phyloP scores from a whole-genome alignment of 2,329 filamentous ascomycete genomes.

The Penicillium concentricum region DNA sequence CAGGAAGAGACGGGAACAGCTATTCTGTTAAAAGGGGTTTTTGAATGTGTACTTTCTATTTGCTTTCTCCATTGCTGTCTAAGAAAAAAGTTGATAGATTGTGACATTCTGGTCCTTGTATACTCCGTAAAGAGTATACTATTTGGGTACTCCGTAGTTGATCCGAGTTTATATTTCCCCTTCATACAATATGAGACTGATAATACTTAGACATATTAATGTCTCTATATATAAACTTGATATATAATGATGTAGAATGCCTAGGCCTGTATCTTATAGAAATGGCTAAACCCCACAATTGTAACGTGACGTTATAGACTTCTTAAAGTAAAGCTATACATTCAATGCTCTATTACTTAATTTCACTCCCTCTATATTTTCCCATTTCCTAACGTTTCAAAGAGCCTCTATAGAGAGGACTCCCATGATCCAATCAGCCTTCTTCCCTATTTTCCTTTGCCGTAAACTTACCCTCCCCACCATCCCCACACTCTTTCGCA shows the following conservation, averaged over 20 bases:
- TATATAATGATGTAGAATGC: neutral
- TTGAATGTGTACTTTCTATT: neutral
- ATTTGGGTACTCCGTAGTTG: neutral
- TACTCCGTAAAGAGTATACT: neutral
- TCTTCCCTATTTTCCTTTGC: slow-evolving; percentile 16
- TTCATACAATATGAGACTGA: neutral
- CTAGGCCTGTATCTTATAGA: neutral
- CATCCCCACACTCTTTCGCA: slow-evolving; percentile 6
- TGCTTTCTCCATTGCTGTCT: neutral
- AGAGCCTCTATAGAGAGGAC: no score
- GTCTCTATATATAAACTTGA: no score
- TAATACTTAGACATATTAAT: neutral
- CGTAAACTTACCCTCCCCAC: slow-evolving; percentile 4
- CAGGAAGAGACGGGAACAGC: neutral
- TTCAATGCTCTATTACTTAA: no score
- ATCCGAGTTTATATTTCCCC: neutral
- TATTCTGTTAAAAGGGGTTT: neutral
- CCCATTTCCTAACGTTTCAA: no score
- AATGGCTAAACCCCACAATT: neutral
- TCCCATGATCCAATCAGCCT: slow-evolving; percentile 6
- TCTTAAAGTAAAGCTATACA: neutral
- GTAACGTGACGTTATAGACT: neutral
- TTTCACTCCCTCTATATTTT: neutral
- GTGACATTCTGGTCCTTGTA: neutral
- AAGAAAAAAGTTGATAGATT: neutral